Conservation (phyloP, 352 stramenopile genomes). For the Globisporangium heterothallicum region DNA sequence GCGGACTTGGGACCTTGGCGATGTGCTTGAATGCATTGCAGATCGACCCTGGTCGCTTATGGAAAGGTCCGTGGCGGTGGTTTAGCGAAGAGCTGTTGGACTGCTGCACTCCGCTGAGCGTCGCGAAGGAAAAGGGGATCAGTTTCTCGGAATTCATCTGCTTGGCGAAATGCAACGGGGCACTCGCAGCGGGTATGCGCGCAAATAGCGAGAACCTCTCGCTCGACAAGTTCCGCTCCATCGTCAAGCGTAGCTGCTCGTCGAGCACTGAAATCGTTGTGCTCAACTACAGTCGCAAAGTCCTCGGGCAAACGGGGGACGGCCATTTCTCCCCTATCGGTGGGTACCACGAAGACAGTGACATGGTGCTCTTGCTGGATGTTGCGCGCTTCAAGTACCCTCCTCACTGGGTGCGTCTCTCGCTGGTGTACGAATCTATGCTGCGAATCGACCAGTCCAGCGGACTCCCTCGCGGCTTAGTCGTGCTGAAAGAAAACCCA, state of each 20-base stretch:
- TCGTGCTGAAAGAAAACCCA: slow-evolving; percentile 12
- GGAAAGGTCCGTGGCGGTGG: slow-evolving; percentile 79
- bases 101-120: slow-evolving; percentile 67
- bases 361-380: slow-evolving; percentile 95
- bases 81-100: slow-evolving; percentile 83
- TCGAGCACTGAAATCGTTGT: slow-evolving; percentile 85
- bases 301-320: slow-evolving; percentile 91
- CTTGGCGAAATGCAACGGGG: slow-evolving; percentile 56
- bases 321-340: slow-evolving; percentile 97
- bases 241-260: slow-evolving; percentile 72
- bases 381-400: slow-evolving; percentile 96
- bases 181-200: slow-evolving; percentile 39
- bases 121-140: slow-evolving; percentile 71
- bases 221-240: slow-evolving; percentile 42
- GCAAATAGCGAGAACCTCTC: slow-evolving; percentile 38
- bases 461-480: slow-evolving; percentile 20
- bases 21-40: slow-evolving; percentile 79
- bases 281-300: slow-evolving; percentile 89
- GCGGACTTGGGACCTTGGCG: slow-evolving; percentile 76
- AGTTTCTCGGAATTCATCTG: slow-evolving; percentile 67
- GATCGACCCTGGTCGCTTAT: slow-evolving; percentile 69
- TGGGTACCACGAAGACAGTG: slow-evolving; percentile 87
- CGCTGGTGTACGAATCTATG: slow-evolving; percentile 46
- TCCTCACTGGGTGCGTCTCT: slow-evolving; percentile 77
- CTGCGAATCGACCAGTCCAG: slow-evolving; percentile 40